Base-by-base conservation (phyloP, 495 filamentous ascomycete species). In the Chaetomium tenue region DNA sequence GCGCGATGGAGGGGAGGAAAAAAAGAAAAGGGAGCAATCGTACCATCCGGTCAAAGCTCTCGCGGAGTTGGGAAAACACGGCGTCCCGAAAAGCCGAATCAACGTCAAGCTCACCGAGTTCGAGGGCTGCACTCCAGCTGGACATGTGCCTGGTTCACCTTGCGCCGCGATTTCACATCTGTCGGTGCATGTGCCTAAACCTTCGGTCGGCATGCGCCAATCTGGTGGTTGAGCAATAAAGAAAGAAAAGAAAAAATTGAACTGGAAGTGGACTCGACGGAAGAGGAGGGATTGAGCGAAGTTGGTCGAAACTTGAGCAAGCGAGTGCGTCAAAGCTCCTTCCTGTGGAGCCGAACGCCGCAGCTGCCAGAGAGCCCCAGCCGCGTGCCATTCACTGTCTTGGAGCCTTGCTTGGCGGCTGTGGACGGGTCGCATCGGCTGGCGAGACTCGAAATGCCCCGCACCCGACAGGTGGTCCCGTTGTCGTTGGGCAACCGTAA, bases 31-130 rank as follows among this genome's bases (percentile, higher is more conserved):
- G 39, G 40, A 13, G 33, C 33, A 25, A 30, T 57, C 71, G 53
- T 63, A 76, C 72, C 74, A 76, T 75, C 63, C 65, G 68, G 63
- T 37, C 66, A 47, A 60, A 23, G 30, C 65, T 58, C 53, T 69
- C 63, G 61, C 54, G 62, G 8, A 72, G 63, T 46, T 71, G 63
- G 7, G 67, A 66, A 39, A 71, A 67, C 33, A 66, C 68, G 28
- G 65, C 60, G 42, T 72, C 69, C 52, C 66, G 65, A 25, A 68
- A 65, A 2, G 68, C 53, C 23, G 64, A 63, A 42, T 68, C 68
- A 58, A 53, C 47, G 64, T 70, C 68, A 39, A 65, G 52, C 37
- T 53, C 57, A 30, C 53, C 58, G 54, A 65, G 44, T 53, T 69
- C 62, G 50, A 67, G 54, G 12, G 50, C 51, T 44, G 63, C 51